Evolutionary conservation across 225 moss, liverwort and hornwort species (phyloP), one percentile per base, ranked within the genome.

Genomic region (Thuidium tamariscinum): DNA sequence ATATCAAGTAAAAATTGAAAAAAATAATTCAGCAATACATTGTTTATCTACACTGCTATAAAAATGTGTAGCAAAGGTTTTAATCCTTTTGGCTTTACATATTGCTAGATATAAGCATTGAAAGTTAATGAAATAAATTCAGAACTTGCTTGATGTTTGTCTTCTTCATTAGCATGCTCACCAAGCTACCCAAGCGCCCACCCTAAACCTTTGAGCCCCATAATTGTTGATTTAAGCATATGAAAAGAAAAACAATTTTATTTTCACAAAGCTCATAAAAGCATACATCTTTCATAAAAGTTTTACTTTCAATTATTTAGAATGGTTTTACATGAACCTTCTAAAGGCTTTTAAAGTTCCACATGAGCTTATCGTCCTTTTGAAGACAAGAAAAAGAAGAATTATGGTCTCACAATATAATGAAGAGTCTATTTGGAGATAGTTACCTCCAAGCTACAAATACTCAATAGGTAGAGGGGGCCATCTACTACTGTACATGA

Each of bases 201-300:
- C n/a, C n/a, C 5, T 19, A 11, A 34, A n/a, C n/a, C n/a, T 34
- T 64, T 2, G 0, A 64, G 5, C 18, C 19, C 5, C 0, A 8
- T 18, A 19, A n/a, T 5, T n/a, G 34, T 36, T 65, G 19, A 34
- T 44, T 44, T 9, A 44, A 44, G 44, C 9, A 44, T 44, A 6
- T 44, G 9, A 44, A 6, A 9, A n/a, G 17, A 63, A 34, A 4
- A 7, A 13, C 2, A 26, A 2, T 11, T 36, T 5, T 10, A 10
- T 20, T 5, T n/a, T 65, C 3, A 21, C 1, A 21, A 6, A 21
- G 36, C 6, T 66, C 4, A 7, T 22, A 37, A 3, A 20, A 67
- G 2, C 1, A 0, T 4, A 22, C 3, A 37, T 22, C 7, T 7
- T 37, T 6, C 13, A 5, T 37, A 22, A 67, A 6, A n/a, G n/a